These are phyloP conservation scores for Paxillus ammoniavirescens DNA, from an alignment of 768 basidiomycete genomes.

Conservation along the genomic window DNA sequence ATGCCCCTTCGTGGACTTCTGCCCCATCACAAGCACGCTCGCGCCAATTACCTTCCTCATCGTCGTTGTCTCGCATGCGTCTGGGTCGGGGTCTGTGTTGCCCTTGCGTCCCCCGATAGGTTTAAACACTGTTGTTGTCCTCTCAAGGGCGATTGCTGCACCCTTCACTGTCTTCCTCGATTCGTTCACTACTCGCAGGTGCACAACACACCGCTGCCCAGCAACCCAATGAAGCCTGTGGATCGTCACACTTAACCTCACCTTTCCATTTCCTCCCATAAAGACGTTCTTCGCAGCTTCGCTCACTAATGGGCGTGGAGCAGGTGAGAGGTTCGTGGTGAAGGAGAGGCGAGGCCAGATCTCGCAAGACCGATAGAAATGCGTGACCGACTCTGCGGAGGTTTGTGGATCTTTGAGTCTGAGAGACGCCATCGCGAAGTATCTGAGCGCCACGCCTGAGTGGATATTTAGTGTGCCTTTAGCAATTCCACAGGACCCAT, in stretches of 20 bases:
- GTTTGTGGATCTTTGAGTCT: constrained; percentile 69
- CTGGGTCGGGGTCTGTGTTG: constrained; percentile 40
- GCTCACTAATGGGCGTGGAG: constrained; percentile 57
- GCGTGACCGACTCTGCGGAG: constrained; percentile 70
- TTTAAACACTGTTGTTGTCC: constrained; percentile 66
- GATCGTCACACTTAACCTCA: constrained; percentile 63
- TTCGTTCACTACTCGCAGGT: constrained; percentile 63
- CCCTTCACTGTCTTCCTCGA: constrained; percentile 67
- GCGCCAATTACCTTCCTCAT: constrained; percentile 64
- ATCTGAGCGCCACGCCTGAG: constrained; percentile 65
- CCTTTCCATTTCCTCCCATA: constrained; percentile 62
- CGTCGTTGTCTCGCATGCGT: constrained; percentile 63
- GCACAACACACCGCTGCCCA: constrained; percentile 73
- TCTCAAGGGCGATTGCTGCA: constrained; percentile 60
- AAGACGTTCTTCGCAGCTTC: constrained; percentile 54
- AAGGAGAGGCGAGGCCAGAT: constrained; percentile 78
- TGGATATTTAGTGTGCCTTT: constrained; percentile 58
- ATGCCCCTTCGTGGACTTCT: constrained; percentile 59
- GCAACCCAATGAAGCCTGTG: constrained; percentile 79
- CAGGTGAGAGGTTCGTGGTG: constrained; percentile 55
- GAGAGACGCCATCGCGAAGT: constrained; percentile 79
- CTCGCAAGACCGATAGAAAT: constrained; percentile 83
- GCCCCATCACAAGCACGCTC: constrained; percentile 62
- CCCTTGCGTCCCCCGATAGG: constrained; percentile 37
- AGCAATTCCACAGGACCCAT: constrained; percentile 47